These are phyloP conservation scores for Westerdykella ornata DNA, from an alignment of 2,329 filamentous ascomycete genomes.

Conservation along the genomic window DNA sequence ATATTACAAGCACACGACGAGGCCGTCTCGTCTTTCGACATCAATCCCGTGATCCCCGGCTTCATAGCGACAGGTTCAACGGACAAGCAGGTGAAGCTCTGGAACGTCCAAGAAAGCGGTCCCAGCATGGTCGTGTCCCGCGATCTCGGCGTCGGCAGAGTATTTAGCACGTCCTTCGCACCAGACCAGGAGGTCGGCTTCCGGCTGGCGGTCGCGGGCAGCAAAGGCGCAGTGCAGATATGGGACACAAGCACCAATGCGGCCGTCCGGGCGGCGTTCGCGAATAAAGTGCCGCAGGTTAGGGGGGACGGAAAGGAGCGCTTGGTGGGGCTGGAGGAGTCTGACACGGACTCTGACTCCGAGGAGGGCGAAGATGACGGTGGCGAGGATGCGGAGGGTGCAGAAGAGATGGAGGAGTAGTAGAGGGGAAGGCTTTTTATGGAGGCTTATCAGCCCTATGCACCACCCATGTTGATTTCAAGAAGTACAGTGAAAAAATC, in stretches of 20 bases:
- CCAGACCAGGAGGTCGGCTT: conserved; percentile 89
- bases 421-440: not conserved
- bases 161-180: conserved; percentile 86
- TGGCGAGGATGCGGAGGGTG: conserved; percentile 34
- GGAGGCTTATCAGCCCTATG: not conserved
- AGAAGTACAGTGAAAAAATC: not conserved
- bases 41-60: conserved; percentile 83
- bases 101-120: conserved; percentile 76
- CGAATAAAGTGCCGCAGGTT: conserved; percentile 55
- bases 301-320: conserved; percentile 64
- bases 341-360: conserved; percentile 56
- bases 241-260: conserved; percentile 97
- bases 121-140: conserved; percentile 87
- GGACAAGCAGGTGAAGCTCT: conserved; percentile 93
- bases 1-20: conserved; percentile 92
- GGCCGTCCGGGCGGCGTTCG: conserved; percentile 78
- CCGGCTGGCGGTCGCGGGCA: conserved; percentile 85
- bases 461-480: not conserved
- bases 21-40: conserved; percentile 83
- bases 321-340: conserved; percentile 63
- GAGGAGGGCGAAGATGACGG: conserved; percentile 45
- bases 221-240: conserved; percentile 84
- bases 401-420: conserved; percentile 41
- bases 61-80: conserved; percentile 90
- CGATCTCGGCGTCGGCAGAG: conserved; percentile 87